Base-by-base conservation (phyloP, 139 green algal genomes). In the Chlamydomonas schloesseri region DNA sequence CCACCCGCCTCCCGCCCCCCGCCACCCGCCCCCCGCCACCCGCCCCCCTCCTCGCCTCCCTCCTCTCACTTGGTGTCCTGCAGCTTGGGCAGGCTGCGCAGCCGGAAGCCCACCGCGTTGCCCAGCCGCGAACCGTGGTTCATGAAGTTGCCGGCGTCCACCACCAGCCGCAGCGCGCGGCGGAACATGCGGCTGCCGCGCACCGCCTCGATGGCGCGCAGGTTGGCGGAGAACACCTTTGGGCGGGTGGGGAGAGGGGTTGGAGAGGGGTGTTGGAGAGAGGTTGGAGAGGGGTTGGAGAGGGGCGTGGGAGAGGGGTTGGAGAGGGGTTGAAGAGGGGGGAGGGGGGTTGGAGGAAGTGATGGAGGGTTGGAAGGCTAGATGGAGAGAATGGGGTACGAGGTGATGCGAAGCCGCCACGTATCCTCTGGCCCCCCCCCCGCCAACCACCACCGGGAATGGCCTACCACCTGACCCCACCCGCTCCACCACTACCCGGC, bases 101-200 rank as follows among this genome's bases (percentile, higher is more conserved):
- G 87, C 15, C 92, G 85, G 90, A 93, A 92, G 29, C 89, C 91
- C 5, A 87, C 55, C 0, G 69, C 81, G 58, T 74, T 83, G 47
- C 82, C 88, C 28, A 85, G 62, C 28, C 86, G 65, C 34, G 85
- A 82, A 64, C 88, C 91, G 71, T 92, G 83, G 84, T 95, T 95
- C 23, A 95, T 57, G 83, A 92, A 95, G 90, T 95, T 95, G 84
- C 92, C 92, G 11, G 88, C 84, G 15, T 75, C 77, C 31, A 91
- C 77, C 14, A 71, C 88, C 14, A 77, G 73, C 0, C 81, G 72
- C 81, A 95, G 90, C 70, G 76, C 79, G 28, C 58, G 55, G 42
- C 81, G 79, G 46, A 93, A 93, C 31, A 89, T 78, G 18, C 2
- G 31, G 57, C 79, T 90, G 37, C 14, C 20, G 15, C 83, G 46